A percentile compares a stretch with the other conserved stretches of the same genome.
phyloP scores from a whole-genome alignment of 176 grass and related monocot species.

The Pharus latifolius region DNA sequence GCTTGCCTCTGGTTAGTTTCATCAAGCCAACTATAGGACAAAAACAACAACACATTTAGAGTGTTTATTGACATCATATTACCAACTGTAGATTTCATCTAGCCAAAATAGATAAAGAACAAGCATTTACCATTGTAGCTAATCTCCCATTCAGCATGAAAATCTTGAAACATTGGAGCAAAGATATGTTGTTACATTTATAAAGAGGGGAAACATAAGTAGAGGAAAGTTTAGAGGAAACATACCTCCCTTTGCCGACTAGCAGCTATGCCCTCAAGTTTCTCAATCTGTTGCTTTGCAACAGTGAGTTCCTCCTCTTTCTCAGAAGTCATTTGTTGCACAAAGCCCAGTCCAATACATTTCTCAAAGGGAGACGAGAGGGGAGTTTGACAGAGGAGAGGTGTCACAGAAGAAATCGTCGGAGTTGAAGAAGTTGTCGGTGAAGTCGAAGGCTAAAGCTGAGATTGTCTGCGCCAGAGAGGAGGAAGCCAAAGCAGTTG shows the following conservation, averaged over 20 bases:
- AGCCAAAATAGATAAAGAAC: neutral
- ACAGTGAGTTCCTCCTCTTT: constrained; percentile 86
- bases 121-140: constrained; percentile 67
- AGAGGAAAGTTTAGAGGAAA: neutral
- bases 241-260: constrained; percentile 77
- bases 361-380: constrained; percentile 99
- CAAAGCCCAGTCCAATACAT: constrained; percentile 90
- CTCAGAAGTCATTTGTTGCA: constrained; percentile 89
- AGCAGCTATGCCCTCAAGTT: constrained; percentile 71
- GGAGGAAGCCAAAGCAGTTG: no score
- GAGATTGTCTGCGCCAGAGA: no score
- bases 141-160: constrained; percentile 92
- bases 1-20: constrained; percentile 75
- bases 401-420: no score
- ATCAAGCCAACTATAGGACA: constrained; percentile 64
- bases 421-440: no score
- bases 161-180: constrained; percentile 40
- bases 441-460: no score
- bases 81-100: constrained; percentile 10
- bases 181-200: constrained; percentile 1
- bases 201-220: neutral
- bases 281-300: constrained; percentile 61
- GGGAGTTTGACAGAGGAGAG: no score
- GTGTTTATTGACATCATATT: neutral
- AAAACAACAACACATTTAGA: constrained; percentile 5